A percentile compares a stretch with the other conserved stretches of the same genome.
These are phyloP conservation scores for Chlamydomonas sp. DNA, from an alignment of 139 green algal genomes.

Conservation along the genomic window DNA sequence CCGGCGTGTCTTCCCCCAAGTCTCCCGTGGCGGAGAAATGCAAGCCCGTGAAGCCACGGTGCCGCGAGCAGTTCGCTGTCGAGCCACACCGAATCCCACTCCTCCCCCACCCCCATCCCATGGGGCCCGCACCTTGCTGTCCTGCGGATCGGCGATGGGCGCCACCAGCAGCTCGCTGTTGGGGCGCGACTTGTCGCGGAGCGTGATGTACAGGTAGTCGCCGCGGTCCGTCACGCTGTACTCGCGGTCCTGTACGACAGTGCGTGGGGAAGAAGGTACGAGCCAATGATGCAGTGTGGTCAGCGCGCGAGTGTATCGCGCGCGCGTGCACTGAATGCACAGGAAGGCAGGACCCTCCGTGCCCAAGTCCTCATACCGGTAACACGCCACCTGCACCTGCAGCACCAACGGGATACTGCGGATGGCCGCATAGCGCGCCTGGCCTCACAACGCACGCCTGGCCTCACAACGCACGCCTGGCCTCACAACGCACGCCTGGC, in stretches of 20 bases:
- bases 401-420: too few relatives aligned
- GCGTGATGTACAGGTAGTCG: conserved; percentile 57
- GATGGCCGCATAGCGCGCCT: too few relatives aligned
- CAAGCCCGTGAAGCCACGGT: too few relatives aligned
- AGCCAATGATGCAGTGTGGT: neutral
- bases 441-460: too few relatives aligned
- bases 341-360: neutral
- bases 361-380: neutral
- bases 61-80: too few relatives aligned
- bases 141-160: conserved; percentile 48
- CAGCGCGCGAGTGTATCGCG: neutral
- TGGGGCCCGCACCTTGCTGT: conserved; percentile 5
- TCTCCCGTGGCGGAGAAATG: too few relatives aligned
- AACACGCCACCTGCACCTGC: conserved; percentile 12
- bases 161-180: conserved; percentile 88
- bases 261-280: neutral
- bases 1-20: too few relatives aligned
- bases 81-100: too few relatives aligned
- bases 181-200: conserved; percentile 69
- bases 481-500: too few relatives aligned
- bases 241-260: conserved; percentile 64
- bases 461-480: too few relatives aligned
- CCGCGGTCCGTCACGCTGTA: conserved; percentile 71
- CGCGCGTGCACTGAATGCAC: neutral
- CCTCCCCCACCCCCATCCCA: too few relatives aligned